Evolutionary conservation across 768 basidiomycete species (phyloP), one percentile per base, ranked within the genome.

Genomic region (Chalciporus pseudorubinellus): DNA sequence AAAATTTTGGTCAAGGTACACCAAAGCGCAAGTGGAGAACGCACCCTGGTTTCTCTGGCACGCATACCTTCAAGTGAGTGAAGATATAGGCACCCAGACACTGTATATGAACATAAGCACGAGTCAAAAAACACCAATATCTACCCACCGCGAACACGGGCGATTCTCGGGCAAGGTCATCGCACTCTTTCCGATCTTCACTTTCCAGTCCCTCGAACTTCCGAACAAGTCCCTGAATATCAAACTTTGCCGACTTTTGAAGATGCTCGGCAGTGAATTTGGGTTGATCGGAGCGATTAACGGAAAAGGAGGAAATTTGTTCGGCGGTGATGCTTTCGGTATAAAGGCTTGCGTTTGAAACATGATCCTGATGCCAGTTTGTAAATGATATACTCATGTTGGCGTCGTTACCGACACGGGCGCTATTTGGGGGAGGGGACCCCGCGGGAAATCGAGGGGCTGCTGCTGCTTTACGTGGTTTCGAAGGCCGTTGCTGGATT

Each of bases 51-150:
- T 66, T 43, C 16, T 57, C 59, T 4, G 40, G 22, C 10, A 39
- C 48, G 28, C 67, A 69, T 22, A 67, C 21, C 12, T 50, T 64
- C 53, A 67, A 40, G 42, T 69, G 66, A 38, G 55, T 53, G 9
- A 67, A 67, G 16, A 67, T 39, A 46, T 51, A 59, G 9, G 62
- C 62, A 20, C 57, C 48, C 31, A 66, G 24, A 26, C 57, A 58
- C 65, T 31, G 29, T 68, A 21, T 31, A 28, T 34, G 2, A 14
- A 2, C 38, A 28, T 53, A 26, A 55, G 29, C 9, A 52, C 46
- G 24, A 18, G 18, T 10, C 16, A 19, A 1, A n/a, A 10, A 3
- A 24, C 50, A 12, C 24, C 12, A 13, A 13, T 38, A 21, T 24
- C 13, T 45, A 14, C 61, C 33, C 33, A 65, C 65, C 12, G 58